A percentile compares a stretch with the other conserved stretches of the same genome.
phyloP scores from a whole-genome alignment of 768 basidiomycete species.

The Kockovaella imperatae region DNA sequence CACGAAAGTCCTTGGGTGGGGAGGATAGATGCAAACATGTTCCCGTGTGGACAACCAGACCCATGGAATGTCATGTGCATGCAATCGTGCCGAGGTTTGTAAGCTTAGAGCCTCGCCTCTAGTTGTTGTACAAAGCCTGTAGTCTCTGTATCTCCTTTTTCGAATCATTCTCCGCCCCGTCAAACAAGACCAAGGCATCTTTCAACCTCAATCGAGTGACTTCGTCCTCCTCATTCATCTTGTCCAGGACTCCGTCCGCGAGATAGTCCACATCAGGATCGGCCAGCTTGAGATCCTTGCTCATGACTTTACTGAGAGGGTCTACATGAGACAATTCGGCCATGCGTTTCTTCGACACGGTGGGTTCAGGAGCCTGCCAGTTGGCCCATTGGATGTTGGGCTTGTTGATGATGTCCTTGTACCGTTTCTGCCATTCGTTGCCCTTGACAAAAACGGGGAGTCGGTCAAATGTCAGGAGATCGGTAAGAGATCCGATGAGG shows the following conservation, averaged over 20 bases:
- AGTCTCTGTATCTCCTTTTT: conserved; percentile 16
- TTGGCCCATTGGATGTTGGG: conserved; percentile 18
- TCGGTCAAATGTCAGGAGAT: conserved; percentile 9
- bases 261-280: conserved; percentile 24
- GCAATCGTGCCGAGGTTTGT: no score
- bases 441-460: conserved; percentile 18
- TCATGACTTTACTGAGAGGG: conserved; percentile 14
- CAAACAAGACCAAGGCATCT: conserved; percentile 5
- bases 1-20: no score
- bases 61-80: no score
- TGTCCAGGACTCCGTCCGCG: conserved; percentile 32
- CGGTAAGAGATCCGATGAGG: conserved; percentile 8
- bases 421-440: conserved; percentile 15
- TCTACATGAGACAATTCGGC: conserved; percentile 20
- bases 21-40: no score
- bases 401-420: conserved; percentile 11
- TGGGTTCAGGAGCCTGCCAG: conserved; percentile 10
- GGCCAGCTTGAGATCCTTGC: conserved; percentile 22
- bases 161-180: conserved; percentile 7
- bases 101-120: neutral
- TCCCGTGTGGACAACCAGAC: neutral
- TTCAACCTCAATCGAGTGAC: conserved; percentile 13
- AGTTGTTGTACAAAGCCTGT: conserved; percentile 10
- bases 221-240: conserved; percentile 29
- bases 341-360: conserved; percentile 12